Evolutionary conservation across 192 early-diverging fungal genomes (phyloP).

Genomic region (Diversispora epigaea): DNA sequence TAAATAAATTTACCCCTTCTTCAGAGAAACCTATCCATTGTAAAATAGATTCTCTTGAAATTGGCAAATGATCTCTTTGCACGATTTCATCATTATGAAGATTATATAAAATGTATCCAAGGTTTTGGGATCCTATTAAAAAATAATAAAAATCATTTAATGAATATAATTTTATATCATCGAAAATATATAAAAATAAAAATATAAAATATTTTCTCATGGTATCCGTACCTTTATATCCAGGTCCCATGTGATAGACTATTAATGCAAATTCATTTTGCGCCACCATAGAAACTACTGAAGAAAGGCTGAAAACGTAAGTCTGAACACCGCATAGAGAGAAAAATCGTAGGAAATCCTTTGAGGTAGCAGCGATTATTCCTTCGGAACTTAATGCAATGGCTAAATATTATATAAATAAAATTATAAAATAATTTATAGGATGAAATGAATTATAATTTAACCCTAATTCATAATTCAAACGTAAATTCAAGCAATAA

Average conservation of each 20-base stretch:
- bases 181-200: neutral
- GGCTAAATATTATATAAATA: conserved; percentile 49
- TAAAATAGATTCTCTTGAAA: conserved; percentile 61
- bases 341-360: conserved; percentile 77
- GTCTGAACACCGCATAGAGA: conserved; percentile 77
- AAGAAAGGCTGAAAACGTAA: conserved; percentile 64
- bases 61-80: conserved; percentile 59
- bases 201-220: neutral
- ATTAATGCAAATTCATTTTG: conserved; percentile 45
- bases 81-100: conserved; percentile 50
- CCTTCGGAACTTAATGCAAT: conserved; percentile 70
- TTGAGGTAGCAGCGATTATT: conserved; percentile 70
- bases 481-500: neutral
- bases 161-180: neutral
- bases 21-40: conserved; percentile 88
- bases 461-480: neutral
- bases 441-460: too few species aligned
- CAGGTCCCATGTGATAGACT: conserved; percentile 38
- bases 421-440: too few species aligned
- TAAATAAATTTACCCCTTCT: conserved; percentile 47
- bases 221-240: conserved; percentile 24
- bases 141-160: neutral
- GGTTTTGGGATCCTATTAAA: conserved; percentile 46
- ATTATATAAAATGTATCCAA: conserved; percentile 70
- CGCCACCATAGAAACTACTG: conserved; percentile 46